These are phyloP conservation scores for Stagonosporopsis chrysanthemi DNA, from an alignment of 2,329 filamentous ascomycete genomes.

Conservation along the genomic window DNA sequence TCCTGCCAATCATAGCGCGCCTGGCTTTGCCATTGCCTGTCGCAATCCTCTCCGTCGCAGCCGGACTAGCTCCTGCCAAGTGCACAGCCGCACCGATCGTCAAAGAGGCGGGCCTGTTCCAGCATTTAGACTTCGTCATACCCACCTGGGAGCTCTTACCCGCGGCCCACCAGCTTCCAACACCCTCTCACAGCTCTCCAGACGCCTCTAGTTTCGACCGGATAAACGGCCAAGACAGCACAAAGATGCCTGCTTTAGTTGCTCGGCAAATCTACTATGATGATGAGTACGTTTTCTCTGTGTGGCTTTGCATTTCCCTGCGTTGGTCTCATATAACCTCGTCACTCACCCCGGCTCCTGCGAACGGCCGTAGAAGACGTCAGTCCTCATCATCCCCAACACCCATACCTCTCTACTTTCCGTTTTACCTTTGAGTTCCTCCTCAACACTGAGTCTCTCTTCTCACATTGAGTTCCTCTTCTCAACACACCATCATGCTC, in stretches of 20 bases:
- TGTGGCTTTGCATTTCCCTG: constrained; percentile 19
- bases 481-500: constrained; percentile 2
- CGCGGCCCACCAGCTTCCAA: constrained; percentile 17
- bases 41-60: constrained; percentile 14
- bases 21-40: constrained; percentile 11
- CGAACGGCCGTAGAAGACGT: constrained; percentile 12
- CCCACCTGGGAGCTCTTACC: constrained; percentile 12
- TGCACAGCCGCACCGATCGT: constrained; percentile 22
- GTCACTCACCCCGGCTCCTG: constrained; percentile 16
- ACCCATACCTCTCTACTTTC: background rate
- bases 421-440: background rate
- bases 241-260: constrained; percentile 29
- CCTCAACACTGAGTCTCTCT: no score
- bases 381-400: constrained; percentile 5
- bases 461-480: no score
- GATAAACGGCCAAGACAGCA: constrained; percentile 14
- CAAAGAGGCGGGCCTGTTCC: constrained; percentile 17
- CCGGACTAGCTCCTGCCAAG: constrained; percentile 20
- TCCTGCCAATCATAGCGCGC: constrained; percentile 14
- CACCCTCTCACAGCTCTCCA: constrained; percentile 21
- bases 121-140: constrained; percentile 25
- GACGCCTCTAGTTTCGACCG: constrained; percentile 18
- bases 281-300: constrained; percentile 33
- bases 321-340: constrained; percentile 12
- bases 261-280: constrained; percentile 27